A percentile compares a stretch with the other conserved stretches of the same genome.
Conservation (phyloP, 306 rosid genomes). For the Vigna radiata region DNA sequence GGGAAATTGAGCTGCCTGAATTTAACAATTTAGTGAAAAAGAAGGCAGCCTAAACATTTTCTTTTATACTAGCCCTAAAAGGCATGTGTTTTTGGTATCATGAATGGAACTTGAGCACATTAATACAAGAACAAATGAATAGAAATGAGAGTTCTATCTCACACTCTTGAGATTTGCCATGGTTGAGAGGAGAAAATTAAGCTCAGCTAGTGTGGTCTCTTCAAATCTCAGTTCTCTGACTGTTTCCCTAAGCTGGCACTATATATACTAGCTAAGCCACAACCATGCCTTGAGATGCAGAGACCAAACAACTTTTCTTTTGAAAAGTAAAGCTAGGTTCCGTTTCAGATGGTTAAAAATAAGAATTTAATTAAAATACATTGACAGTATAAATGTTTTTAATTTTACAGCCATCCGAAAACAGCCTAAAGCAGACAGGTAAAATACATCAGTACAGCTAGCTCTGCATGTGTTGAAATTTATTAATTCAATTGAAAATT, state of each 20-base stretch:
- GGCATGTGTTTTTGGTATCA: background rate
- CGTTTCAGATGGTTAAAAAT: conserved; percentile 7
- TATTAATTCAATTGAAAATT: conserved; percentile 7
- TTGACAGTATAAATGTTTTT: background rate
- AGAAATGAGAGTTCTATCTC: background rate
- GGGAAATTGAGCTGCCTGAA: conserved; percentile 17
- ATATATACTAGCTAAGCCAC: background rate
- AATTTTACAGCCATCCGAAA: background rate
- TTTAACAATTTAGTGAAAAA: background rate
- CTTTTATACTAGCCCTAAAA: conserved; percentile 5
- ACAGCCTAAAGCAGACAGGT: background rate
- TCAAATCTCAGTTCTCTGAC: background rate
- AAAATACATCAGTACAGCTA: background rate
- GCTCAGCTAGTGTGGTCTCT: conserved; percentile 10
- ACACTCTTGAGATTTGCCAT: conserved; percentile 1
- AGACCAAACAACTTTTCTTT: conserved; percentile 4
- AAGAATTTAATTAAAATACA: background rate
- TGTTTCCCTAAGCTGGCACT: conserved; percentile 9
- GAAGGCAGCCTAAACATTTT: background rate
- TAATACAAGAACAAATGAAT: conserved; percentile 1
- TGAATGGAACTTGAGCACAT: background rate
- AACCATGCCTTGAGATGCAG: conserved; percentile 3
- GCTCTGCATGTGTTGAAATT: background rate
- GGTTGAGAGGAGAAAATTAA: background rate
- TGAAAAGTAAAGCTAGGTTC: conserved; percentile 21